These are phyloP conservation scores for Cyanidium caldarium DNA, from an alignment of 23 red algal genomes.

Conservation along the genomic window DNA sequence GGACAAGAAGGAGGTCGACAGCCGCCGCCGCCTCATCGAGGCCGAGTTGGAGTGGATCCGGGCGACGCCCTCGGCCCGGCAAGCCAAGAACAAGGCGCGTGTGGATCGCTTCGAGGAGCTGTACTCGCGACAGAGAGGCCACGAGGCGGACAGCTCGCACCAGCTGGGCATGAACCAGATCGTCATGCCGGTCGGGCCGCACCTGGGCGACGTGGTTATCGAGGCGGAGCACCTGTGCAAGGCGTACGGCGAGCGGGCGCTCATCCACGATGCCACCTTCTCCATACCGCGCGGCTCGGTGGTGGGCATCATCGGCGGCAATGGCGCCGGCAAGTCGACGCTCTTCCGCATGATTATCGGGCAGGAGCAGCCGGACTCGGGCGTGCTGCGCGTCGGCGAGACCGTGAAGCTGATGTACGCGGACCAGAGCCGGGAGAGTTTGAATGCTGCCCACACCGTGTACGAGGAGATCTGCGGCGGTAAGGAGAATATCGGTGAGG, in stretches of 20 bases:
- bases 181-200: slow-evolving; percentile 52
- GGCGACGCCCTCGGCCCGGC: slow-evolving; percentile 33
- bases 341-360: slow-evolving; percentile 70
- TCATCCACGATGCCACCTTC: slow-evolving; percentile 65
- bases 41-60: slow-evolving; percentile 83
- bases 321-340: slow-evolving; percentile 53
- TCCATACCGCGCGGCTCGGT: slow-evolving; percentile 53
- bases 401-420: slow-evolving; percentile 86
- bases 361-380: slow-evolving; percentile 46
- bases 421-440: slow-evolving; percentile 45
- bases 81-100: slow-evolving; percentile 57
- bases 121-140: slow-evolving; percentile 15
- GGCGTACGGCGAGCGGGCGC: slow-evolving; percentile 34
- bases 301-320: slow-evolving; percentile 69
- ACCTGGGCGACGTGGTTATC: slow-evolving; percentile 61
- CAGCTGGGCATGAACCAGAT: slow-evolving; percentile 25
- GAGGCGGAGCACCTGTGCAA: slow-evolving; percentile 60
- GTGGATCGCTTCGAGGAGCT: slow-evolving; percentile 58
- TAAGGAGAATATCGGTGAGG: slow-evolving; percentile 28
- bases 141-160: not conserved
- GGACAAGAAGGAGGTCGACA: slow-evolving; percentile 47
- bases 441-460: slow-evolving; percentile 44
- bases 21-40: slow-evolving; percentile 28
- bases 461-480: slow-evolving; percentile 49
- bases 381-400: slow-evolving; percentile 47